These are phyloP conservation scores for Xanthoconium stramineum DNA, from an alignment of 768 basidiomycete species.

Conservation along the genomic window DNA sequence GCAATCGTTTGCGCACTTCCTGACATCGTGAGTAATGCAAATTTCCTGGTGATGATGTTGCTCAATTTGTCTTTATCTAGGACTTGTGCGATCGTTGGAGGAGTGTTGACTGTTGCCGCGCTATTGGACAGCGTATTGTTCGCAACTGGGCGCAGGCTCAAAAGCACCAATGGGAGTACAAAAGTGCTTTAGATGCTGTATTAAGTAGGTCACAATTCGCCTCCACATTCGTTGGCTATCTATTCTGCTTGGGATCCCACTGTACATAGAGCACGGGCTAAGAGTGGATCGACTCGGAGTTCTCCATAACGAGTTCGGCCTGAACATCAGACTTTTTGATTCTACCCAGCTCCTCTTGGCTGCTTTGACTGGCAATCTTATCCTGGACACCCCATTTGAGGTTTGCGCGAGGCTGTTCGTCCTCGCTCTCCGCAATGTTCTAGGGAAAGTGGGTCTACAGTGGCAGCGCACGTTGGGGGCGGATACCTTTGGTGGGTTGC, in stretches of 20 bases:
- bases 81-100: constrained; percentile 96
- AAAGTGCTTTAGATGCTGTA: constrained; percentile 31
- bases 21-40: constrained; percentile 78
- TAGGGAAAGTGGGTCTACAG: neutral
- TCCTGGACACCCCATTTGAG: constrained; percentile 22
- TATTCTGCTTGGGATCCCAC: constrained; percentile 1
- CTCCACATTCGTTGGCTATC: constrained; percentile 17
- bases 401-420: constrained; percentile 1
- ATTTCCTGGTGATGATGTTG: neutral
- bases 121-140: constrained; percentile 86
- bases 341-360: constrained; percentile 17
- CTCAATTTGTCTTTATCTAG: constrained; percentile 37
- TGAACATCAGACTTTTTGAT: constrained; percentile 17
- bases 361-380: neutral
- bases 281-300: constrained; percentile 25
- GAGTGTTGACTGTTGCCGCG: constrained; percentile 91
- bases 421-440: constrained; percentile 9
- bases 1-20: constrained; percentile 96
- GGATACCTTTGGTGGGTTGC: constrained; percentile 28
- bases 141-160: constrained; percentile 71
- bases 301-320: constrained; percentile 17
- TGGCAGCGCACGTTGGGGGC: neutral
- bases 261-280: neutral
- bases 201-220: constrained; percentile 2
- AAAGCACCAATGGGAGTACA: constrained; percentile 39